phyloP scores from a whole-genome alignment of 1,139 yeast species.

The Suhomyces bribrorum region DNA sequence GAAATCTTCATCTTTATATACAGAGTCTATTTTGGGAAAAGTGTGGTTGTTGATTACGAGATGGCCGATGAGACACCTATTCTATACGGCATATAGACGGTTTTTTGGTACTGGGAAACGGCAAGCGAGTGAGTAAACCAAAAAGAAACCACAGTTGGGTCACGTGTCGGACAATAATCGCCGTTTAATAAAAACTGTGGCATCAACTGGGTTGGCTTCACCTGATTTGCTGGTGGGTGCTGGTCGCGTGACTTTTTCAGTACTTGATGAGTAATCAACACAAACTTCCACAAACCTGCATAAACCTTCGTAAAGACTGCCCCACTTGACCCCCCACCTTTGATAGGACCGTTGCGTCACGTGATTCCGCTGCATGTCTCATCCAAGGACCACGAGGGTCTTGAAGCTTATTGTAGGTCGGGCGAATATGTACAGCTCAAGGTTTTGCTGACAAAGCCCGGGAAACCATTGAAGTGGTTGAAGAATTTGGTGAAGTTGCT shows the following conservation, averaged over 20 bases:
- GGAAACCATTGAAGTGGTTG: too few relatives aligned
- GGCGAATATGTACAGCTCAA: too few relatives aligned
- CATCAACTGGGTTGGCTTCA: conserved; percentile 1
- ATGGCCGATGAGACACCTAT: conserved; percentile 4
- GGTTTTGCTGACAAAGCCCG: too few relatives aligned
- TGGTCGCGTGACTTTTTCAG: background rate
- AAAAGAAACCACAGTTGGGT: conserved; percentile 5
- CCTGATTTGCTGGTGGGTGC: background rate
- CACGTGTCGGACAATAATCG: conserved; percentile 10
- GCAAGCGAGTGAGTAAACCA: conserved; percentile 4
- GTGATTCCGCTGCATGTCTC: too few relatives aligned
- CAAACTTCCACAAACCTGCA: too few relatives aligned
- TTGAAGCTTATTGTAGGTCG: too few relatives aligned
- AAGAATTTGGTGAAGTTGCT: too few relatives aligned
- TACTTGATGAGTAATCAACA: too few relatives aligned
- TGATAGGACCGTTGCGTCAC: too few relatives aligned
- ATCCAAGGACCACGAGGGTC: too few relatives aligned
- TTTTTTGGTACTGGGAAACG: background rate
- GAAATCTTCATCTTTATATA: background rate
- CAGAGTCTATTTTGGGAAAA: conserved; percentile 2
- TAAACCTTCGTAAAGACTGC: too few relatives aligned
- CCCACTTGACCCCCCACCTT: too few relatives aligned
- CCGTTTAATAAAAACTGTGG: conserved; percentile 2
- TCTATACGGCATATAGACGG: conserved; percentile 1
- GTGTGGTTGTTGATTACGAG: conserved; percentile 10